A percentile compares a stretch with the other conserved stretches of the same genome.
Evolutionary conservation across 352 stramenopile species (phyloP).

Genomic region (Aphanomyces cochlioides): DNA sequence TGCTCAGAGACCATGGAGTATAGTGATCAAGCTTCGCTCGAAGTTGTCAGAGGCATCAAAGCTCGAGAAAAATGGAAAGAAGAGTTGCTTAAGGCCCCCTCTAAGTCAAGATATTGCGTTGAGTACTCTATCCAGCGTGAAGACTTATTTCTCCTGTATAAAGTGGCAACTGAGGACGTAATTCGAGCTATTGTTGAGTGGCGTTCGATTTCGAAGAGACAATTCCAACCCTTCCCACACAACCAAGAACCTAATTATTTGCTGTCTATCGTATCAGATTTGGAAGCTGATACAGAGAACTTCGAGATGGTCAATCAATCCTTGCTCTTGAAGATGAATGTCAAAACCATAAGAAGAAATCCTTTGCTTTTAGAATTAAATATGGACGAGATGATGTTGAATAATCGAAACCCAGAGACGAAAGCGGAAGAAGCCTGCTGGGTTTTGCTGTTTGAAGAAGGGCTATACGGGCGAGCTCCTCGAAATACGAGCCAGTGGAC

Average conservation of each 20-base stretch:
- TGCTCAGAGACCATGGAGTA: no score
- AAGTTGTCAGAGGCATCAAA: background rate
- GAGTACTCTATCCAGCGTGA: background rate
- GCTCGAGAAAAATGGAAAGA: slow-evolving; percentile 4
- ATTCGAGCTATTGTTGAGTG: background rate
- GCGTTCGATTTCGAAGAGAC: background rate
- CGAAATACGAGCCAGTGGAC: background rate
- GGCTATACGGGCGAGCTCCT: background rate
- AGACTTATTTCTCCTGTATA: background rate
- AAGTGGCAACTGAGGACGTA: background rate
- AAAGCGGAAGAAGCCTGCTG: background rate
- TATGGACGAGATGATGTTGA: background rate
- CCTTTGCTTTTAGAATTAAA: background rate
- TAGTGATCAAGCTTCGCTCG: background rate
- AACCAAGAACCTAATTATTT: background rate
- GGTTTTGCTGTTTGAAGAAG: background rate
- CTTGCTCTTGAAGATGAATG: background rate
- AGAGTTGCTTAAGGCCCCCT: background rate
- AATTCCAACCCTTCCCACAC: background rate
- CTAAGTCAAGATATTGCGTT: background rate
- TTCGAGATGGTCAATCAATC: background rate
- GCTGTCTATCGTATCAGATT: background rate
- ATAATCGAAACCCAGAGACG: background rate
- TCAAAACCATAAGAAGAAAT: background rate
- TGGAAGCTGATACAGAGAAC: background rate